These are phyloP conservation scores for Bruguiera parviflora DNA, from an alignment of 345 rosid genomes.

Conservation along the genomic window DNA sequence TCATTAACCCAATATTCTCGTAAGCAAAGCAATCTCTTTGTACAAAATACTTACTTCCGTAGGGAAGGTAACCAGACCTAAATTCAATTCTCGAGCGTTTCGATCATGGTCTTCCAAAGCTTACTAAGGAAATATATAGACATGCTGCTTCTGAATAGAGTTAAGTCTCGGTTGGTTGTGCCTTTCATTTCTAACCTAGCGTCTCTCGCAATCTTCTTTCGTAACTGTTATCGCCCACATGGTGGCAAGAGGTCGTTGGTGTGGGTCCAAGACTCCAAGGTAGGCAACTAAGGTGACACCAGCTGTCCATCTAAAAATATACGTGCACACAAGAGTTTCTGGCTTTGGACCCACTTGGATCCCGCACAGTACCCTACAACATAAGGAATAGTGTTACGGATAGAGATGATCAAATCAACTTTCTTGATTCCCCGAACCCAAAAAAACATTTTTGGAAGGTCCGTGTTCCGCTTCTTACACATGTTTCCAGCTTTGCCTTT, in stretches of 20 bases:
- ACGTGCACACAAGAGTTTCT: conserved; percentile 7
- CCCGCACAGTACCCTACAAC: background rate
- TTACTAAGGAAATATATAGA: too few relatives aligned
- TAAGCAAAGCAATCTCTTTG: too few relatives aligned
- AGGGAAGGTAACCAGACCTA: too few relatives aligned
- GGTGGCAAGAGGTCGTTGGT: too few relatives aligned
- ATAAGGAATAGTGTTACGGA: conserved; percentile 1
- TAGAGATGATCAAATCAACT: conserved; percentile 13
- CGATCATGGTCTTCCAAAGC: too few relatives aligned
- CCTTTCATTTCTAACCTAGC: conserved; percentile 11
- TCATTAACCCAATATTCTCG: too few relatives aligned
- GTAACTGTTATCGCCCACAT: too few relatives aligned
- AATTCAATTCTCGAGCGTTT: too few relatives aligned
- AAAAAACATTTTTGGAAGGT: conserved; percentile 11
- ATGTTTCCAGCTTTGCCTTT: background rate
- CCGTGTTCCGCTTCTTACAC: background rate
- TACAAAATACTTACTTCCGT: too few relatives aligned
- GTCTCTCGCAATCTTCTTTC: too few relatives aligned
- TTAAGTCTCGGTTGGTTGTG: conserved; percentile 64
- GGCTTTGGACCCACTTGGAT: conserved; percentile 18
- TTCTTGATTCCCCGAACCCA: conserved; percentile 20
- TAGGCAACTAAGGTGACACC: background rate
- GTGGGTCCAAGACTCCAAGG: conserved; percentile 10
- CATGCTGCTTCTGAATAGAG: conserved; percentile 13
- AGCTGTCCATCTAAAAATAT: conserved; percentile 5